Base-by-base conservation (phyloP, 1,284 basidiomycete species). In the Peniophora sp. region DNA sequence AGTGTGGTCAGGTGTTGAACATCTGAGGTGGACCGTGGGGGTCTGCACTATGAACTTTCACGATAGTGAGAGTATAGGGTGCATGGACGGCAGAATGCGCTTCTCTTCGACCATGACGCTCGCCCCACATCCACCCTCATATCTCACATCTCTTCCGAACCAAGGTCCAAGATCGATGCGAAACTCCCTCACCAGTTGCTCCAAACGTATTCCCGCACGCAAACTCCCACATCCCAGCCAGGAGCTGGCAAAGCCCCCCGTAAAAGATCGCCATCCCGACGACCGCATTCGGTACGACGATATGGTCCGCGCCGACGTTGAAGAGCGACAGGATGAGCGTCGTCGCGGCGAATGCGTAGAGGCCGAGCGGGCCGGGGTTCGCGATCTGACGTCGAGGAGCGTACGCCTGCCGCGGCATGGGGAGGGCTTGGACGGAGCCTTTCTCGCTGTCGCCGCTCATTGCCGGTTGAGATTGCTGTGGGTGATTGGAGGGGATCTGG, bases 171-270 rank as follows among this genome's bases (percentile, higher is more conserved):
- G n/a, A n/a, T 12, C 27, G 27, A 32, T 32, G 27, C 12, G n/a
- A 32, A 32, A 32, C 27, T 12, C 27, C 71, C 81, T 62, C 53
- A 85, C 85, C 82, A 34, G 83, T 83, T 2, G 79, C 84, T 54
- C 79, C 83, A 51, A 87, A 86, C 0, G 69, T 70, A 57, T 88
- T 86, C 10, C 88, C 88, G 41, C 78, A 72, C 1, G 87, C 85
- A 64, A 92, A 92, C 65, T 85, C 83, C 84, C 85, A 88, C 83
- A 87, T 85, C 42, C 85, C 84, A 10, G 84, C 84, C 22, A 84
- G 60, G 57, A 88, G 71, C 63, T 88, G 95, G 9, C 79, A 80
- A 20, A 95, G 77, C 54, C 95, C 95, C 52, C 93, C 94, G 54
- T 79, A 81, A 64, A 79, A 87, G 54, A 89, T 65, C 6, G 89